Evolutionary conservation across 148 eudicot genomes (phyloP), one percentile per base, ranked within the genome.

Genomic region (Vaccinium darrowii): DNA sequence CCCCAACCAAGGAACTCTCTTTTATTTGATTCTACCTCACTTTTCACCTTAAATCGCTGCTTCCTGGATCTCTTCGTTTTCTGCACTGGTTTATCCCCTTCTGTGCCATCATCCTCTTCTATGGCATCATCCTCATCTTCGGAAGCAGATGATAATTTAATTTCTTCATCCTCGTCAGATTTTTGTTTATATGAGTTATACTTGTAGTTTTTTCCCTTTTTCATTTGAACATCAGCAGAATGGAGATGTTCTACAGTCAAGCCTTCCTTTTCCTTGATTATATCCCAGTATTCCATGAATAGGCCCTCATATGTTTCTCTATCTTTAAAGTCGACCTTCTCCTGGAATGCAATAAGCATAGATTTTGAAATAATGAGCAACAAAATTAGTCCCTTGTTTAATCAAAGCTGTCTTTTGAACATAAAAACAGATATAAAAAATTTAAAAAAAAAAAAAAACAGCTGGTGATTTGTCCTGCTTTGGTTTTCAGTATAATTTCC

Each of bases 241-340:
- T 86, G 89, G 58, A 97, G 92, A 88, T 91, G 90, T 60, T 91
- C 87, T 67, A 87, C 51, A 53, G 79, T 87, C 82, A 95, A 84
- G 53, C 92, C 92, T 89, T 92, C 93, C 83, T 83, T 82, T 74
- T 86, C 87, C 87, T 91, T 93, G 47, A 92, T 87, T 60, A 95
- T 89, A 82, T 84, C 88, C 91, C 94, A 94, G 67, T 94, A 97
- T 90, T 97, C 99, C 86, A 83, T 91, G 72, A 92, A 95, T 73
- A 97, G 88, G 63, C 95, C 92, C 91, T 97, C 99, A 50, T 65
- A 83, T 47, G 99, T 92, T 23, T 97, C 91, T n/a, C 91, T 86
- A 87, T 95, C 95, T 83, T 88, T 87, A 65, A 97, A 93, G 89
- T 97, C 98, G 63, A 94, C 94, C 69, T 25, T 86, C 79, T 90